Conservation (phyloP, 805 yeast genomes). For the Yarrowia osloensis region DNA sequence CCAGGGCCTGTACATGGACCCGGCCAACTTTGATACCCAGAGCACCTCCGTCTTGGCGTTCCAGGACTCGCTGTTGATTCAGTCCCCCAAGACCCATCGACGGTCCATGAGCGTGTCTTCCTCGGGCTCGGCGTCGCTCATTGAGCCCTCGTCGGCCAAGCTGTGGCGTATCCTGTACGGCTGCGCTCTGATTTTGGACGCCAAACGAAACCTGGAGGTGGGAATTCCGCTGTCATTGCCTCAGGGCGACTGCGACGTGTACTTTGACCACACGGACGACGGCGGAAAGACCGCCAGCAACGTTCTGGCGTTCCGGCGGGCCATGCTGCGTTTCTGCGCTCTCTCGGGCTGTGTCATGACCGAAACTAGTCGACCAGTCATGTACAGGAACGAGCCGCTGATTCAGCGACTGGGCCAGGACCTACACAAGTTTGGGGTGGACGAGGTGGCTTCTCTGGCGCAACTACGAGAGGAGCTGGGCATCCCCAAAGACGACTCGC, state of each 20-base stretch:
- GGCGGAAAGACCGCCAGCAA: constrained; percentile 6
- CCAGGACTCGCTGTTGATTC: background rate
- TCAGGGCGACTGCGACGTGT: constrained; percentile 29
- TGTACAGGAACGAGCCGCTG: constrained; percentile 11
- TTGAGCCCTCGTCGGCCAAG: constrained; percentile 13
- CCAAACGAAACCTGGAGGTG: constrained; percentile 18
- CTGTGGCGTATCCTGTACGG: constrained; percentile 24
- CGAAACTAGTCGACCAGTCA: constrained; percentile 18
- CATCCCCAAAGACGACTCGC: constrained; percentile 15
- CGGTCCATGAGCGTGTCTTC: constrained; percentile 18
- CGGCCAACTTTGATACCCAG: constrained; percentile 23
- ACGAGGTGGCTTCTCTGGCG: constrained; percentile 10
- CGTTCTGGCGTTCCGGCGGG: constrained; percentile 3
- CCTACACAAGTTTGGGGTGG: constrained; percentile 3
- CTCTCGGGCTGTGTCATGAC: constrained; percentile 22
- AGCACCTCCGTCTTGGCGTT: constrained; percentile 4
- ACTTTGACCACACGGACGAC: constrained; percentile 16
- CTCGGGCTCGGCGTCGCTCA: background rate
- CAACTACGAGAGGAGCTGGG: constrained; percentile 18
- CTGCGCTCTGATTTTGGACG: constrained; percentile 15
- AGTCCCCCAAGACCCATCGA: background rate
- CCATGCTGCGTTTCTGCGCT: constrained; percentile 20
- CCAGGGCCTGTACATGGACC: constrained; percentile 26
- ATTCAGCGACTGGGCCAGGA: constrained; percentile 21
- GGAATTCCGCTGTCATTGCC: constrained; percentile 24